These are phyloP conservation scores for Schrenkiella parvula DNA, from an alignment of 345 rosid genomes.

Conservation along the genomic window DNA sequence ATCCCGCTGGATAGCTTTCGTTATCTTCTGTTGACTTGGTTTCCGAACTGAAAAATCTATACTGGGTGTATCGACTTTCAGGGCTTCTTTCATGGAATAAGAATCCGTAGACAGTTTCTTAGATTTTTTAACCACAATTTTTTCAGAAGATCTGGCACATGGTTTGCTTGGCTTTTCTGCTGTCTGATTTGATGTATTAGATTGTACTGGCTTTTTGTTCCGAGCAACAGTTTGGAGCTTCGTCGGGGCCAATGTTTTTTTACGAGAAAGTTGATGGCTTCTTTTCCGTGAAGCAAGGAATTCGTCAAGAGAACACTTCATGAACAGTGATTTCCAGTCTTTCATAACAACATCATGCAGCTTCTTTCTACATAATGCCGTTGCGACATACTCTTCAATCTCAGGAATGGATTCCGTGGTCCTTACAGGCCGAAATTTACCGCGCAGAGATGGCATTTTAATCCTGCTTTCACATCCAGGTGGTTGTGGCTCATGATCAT, in stretches of 20 bases:
- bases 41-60: conserved; percentile 34
- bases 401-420: conserved; percentile 38
- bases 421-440: conserved; percentile 43
- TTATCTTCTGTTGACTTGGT: conserved; percentile 35
- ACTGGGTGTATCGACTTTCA: conserved; percentile 22
- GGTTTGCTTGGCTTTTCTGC: conserved; percentile 41
- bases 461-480: conserved; percentile 59
- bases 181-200: conserved; percentile 25
- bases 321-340: conserved; percentile 54
- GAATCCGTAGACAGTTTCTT: conserved; percentile 33
- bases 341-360: conserved; percentile 62
- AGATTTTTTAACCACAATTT: conserved; percentile 27
- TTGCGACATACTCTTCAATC: conserved; percentile 55
- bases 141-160: conserved; percentile 34
- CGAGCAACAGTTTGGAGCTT: conserved; percentile 37
- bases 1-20: conserved; percentile 20
- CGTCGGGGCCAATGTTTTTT: conserved; percentile 45
- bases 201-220: conserved; percentile 23
- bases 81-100: conserved; percentile 31
- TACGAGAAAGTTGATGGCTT: conserved; percentile 50
- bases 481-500: conserved; percentile 54
- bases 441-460: conserved; percentile 32
- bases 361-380: conserved; percentile 76
- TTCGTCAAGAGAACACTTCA: conserved; percentile 39
- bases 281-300: conserved; percentile 43